Evolutionary conservation across 306 rosid genomes (phyloP), one percentile per base, ranked within the genome.

Genomic region (barrel medic (Medicago truncatula)): DNA sequence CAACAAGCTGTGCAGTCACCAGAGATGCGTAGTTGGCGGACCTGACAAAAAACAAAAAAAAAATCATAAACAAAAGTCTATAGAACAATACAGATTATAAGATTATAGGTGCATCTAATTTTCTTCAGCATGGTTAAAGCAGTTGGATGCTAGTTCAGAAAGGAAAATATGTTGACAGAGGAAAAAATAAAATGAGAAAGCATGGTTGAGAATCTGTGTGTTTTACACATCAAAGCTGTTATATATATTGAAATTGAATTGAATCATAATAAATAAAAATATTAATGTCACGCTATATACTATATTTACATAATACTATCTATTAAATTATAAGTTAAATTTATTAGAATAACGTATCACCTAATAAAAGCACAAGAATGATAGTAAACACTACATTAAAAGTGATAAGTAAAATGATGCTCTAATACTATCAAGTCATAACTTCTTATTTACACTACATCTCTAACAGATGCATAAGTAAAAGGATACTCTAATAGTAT

Each of bases 21-120:
- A 86, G 75, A 84, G 99, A 87, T 50, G 97, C 91, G 83, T 95
- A 95, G 91, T 95, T 92, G 61, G 91, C 88, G 13, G 92, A 84
- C 86, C 99, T 95, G 87, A 71, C 46, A 80, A 52, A 77, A 52
- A 77, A n/a, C n/a, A 54, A 69, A 65, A 14, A 41, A 44, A 52
- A 73, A 67, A 58, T 41, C 67, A 67, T 74, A 68, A 67, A 31
- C 58, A 67, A 49, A 47, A 69, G 18, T 54, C 40, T 2, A 73
- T 40, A 17, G 40, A 86, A 56, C 28, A 75, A 78, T 23, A 57
- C 9, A 23, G 57, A 58, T 58, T 50, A 70, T 41, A 58, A 23
- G 79, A 54, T 13, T 52, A 65, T 46, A 34, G 18, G 76, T 10
- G 53, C 56, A 70, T 76, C 60, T 18, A 47, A 57, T 36, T 53